A percentile compares a stretch with the other conserved stretches of the same genome.
These are phyloP conservation scores for Solanum pinnatisectum DNA, from an alignment of 257 asterid genomes.

Conservation along the genomic window DNA sequence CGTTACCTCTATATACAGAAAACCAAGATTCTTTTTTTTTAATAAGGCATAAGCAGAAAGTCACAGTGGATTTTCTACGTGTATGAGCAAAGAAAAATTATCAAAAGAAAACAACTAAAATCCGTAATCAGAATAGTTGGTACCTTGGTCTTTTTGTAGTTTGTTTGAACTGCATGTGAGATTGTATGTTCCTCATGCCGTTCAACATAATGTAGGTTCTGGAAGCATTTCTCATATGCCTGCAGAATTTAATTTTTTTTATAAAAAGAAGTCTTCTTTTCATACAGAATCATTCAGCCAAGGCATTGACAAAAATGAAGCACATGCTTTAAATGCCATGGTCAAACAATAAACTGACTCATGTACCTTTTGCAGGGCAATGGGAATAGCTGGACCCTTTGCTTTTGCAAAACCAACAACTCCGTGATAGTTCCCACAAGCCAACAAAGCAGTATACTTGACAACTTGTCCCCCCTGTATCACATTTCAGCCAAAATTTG, in stretches of 20 bases:
- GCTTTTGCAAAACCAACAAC: constrained; percentile 94
- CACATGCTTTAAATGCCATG: neutral
- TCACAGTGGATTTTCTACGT: neutral
- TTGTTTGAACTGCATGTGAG: constrained; percentile 88
- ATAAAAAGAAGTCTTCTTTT: neutral
- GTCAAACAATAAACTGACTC: neutral
- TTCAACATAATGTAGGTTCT: constrained; percentile 83
- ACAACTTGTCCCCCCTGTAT: constrained; percentile 79
- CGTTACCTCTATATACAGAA: neutral
- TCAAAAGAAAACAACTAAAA: neutral
- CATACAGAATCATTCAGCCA: neutral
- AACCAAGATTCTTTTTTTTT: neutral
- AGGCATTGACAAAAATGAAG: neutral
- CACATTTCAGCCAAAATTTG: constrained; percentile 3
- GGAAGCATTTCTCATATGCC: constrained; percentile 94
- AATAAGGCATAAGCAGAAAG: neutral
- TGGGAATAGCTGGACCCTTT: constrained; percentile 69
- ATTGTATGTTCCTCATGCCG: constrained; percentile 91
- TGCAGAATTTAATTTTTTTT: constrained; percentile 7
- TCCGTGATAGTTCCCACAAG: constrained; percentile 93
- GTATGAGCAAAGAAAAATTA: neutral
- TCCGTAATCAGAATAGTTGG: neutral
- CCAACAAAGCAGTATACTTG: constrained; percentile 80
- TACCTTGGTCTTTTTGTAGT: constrained; percentile 87
- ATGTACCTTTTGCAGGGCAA: constrained; percentile 82